Conservation (phyloP, 2,329 filamentous ascomycete species). For the Microdochium nivale region DNA sequence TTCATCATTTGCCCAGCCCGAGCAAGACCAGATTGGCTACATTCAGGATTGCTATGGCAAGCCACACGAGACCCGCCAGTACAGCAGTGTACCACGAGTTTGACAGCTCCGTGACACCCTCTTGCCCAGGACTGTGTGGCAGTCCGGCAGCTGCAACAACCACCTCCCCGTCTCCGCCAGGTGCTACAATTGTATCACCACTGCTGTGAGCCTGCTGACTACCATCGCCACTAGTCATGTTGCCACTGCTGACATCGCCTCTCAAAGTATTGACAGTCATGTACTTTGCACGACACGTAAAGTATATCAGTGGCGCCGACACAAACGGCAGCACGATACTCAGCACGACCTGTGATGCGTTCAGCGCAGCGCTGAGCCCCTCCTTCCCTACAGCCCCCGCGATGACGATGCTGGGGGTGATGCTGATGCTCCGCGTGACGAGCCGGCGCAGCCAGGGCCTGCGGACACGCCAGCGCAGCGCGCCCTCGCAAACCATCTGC, state of each 20-base stretch:
- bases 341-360: slow-evolving; percentile 69
- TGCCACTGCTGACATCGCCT: slow-evolving; percentile 18
- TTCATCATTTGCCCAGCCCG: slow-evolving; percentile 10
- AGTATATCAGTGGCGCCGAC: slow-evolving; percentile 76
- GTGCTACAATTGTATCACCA: neutral
- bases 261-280: slow-evolving; percentile 59
- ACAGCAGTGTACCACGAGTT: slow-evolving; percentile 59
- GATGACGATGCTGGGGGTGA: slow-evolving; percentile 75
- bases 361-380: slow-evolving; percentile 64
- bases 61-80: slow-evolving; percentile 56
- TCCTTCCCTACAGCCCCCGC: slow-evolving; percentile 66
- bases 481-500: slow-evolving; percentile 82
- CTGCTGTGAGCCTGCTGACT: neutral
- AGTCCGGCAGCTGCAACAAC: slow-evolving; percentile 8
- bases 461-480: slow-evolving; percentile 61
- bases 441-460: slow-evolving; percentile 72
- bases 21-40: slow-evolving; percentile 35
- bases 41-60: slow-evolving; percentile 65
- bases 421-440: slow-evolving; percentile 70
- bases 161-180: slow-evolving; percentile 8
- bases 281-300: slow-evolving; percentile 69
- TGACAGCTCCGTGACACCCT: slow-evolving; percentile 48
- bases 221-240: neutral
- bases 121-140: slow-evolving; percentile 3
- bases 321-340: slow-evolving; percentile 76